Evolutionary conservation across 352 stramenopile species (phyloP), one percentile per base, ranked within the genome.

Genomic region (Phytophthora multivora): DNA sequence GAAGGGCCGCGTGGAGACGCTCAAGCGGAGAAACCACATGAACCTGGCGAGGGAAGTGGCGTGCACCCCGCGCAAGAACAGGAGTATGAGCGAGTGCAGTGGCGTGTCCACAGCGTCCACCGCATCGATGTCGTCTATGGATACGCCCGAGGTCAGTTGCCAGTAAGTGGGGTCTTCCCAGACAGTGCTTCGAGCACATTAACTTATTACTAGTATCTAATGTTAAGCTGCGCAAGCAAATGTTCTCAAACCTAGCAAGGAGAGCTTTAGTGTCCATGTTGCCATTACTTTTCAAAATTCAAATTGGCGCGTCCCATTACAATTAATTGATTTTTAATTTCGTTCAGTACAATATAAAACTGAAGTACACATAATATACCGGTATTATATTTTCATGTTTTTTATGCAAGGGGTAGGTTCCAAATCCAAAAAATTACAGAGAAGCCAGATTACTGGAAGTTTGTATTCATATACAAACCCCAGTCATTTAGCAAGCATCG

Each of bases 31-130:
- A 31, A 66, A 62, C 38, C 53, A 73, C 6, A 15, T 72, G 11
- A 42, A 57, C 33, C 47, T 69, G 2, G 63, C 49, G 18, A 64
- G 25, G 16, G 68, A 73, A 15, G 53, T 73, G 31, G 54, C 52
- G 2, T 53, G 49, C 43, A 60, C 36, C 4, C 49, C 58, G 15
- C 52, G 68, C 21, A 73, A 73, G 25, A 65, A 21, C 45, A 73
- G 68, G 28, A 76, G 68, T 50, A 45, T 72, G 53, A 76, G 68
- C 50, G 63, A 73, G 39, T 73, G 68, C 63, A 75, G 67, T 43
- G 58, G 28, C 43, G 63, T 66, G n/a, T 76, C 68, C 13, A 73
- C 68, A 50, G 63, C 63, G 10, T 73, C 68, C 39, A 76, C 68
- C 2, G 51, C 63, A 21, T 73, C 68, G 28, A 51, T 76, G 33